Evolutionary conservation across 2,329 filamentous ascomycete genomes (phyloP).

Genomic region (Hymenoscyphus scutula): DNA sequence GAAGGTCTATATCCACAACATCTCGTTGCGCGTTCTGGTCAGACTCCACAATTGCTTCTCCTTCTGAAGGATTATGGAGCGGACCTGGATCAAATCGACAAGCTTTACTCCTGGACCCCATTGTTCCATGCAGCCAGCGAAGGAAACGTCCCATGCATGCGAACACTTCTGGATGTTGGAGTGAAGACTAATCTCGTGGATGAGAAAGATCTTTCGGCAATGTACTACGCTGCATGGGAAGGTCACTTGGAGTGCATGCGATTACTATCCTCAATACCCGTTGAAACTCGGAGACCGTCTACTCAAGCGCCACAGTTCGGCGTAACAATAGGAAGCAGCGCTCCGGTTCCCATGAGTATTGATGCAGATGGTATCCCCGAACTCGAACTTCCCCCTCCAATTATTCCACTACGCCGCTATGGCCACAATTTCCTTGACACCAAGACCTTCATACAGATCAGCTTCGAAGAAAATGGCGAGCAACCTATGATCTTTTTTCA

Average conservation of each 20-base stretch:
- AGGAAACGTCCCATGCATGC: slow-evolving; percentile 85
- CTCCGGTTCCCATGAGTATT: slow-evolving; percentile 60
- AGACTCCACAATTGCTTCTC: slow-evolving; percentile 74
- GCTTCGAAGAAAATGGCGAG: slow-evolving; percentile 74
- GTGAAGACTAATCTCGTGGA: slow-evolving; percentile 79
- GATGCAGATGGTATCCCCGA: slow-evolving; percentile 89
- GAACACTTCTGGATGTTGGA: slow-evolving; percentile 74
- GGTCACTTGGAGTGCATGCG: slow-evolving; percentile 94
- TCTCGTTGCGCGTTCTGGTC: slow-evolving; percentile 84
- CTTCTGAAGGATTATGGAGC: slow-evolving; percentile 83
- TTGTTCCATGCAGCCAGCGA: slow-evolving; percentile 95
- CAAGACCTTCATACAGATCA: slow-evolving; percentile 92
- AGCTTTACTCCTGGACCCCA: slow-evolving; percentile 96
- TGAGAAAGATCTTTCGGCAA: slow-evolving; percentile 88
- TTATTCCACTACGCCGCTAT: slow-evolving; percentile 90
- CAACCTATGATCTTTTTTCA: slow-evolving; percentile 92
- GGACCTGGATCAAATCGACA: slow-evolving; percentile 88
- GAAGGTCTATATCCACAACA: slow-evolving; percentile 98
- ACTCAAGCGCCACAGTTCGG: slow-evolving; percentile 36
- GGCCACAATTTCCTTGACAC: slow-evolving; percentile 98
- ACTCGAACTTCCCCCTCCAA: slow-evolving; percentile 88
- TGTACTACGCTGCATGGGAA: slow-evolving; percentile 99
- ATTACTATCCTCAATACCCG: slow-evolving; percentile 60
- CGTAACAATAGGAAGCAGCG: slow-evolving; percentile 33
- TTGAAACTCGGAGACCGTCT: slow-evolving; percentile 13